phyloP scores from a whole-genome alignment of 2,329 filamentous ascomycete species.

The Meredithiella fracta region DNA sequence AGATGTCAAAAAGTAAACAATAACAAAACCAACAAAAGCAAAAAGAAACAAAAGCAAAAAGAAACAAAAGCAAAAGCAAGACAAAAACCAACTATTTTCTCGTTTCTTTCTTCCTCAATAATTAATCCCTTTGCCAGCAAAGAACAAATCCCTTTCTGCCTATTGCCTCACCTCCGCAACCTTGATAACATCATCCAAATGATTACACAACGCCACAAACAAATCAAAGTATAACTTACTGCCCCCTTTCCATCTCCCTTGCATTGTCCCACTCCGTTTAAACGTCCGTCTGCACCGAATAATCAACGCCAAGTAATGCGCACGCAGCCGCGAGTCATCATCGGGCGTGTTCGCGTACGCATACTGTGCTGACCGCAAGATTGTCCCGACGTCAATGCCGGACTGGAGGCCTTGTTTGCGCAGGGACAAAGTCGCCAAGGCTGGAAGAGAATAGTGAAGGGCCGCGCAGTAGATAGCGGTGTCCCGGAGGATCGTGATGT shows the following conservation, averaged over 20 bases:
- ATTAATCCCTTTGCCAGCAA: not conserved
- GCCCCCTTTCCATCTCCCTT: constrained; percentile 90
- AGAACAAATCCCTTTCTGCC: not conserved
- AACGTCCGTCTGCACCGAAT: constrained; percentile 95
- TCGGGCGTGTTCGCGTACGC: constrained; percentile 92
- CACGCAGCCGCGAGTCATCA: constrained; percentile 78
- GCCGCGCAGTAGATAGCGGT: constrained; percentile 90
- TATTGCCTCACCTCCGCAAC: not conserved
- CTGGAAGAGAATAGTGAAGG: constrained; percentile 77
- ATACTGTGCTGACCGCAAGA: constrained; percentile 83
- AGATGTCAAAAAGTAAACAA: too few species aligned
- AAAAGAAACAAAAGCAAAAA: not conserved
- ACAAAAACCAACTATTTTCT: constrained; percentile 1
- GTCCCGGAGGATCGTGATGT: constrained; percentile 69
- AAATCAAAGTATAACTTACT: constrained; percentile 93
- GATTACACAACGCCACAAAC: constrained; percentile 96
- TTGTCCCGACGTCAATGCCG: constrained; percentile 80
- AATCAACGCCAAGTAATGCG: constrained; percentile 93
- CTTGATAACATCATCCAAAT: constrained; percentile 88
- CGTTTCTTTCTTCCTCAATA: constrained; percentile 2
- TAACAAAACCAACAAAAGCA: not conserved
- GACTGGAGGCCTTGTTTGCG: constrained; percentile 89
- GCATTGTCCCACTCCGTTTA: constrained; percentile 96
- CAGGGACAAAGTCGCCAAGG: constrained; percentile 79
- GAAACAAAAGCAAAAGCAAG: constrained; percentile 3